These are phyloP conservation scores for Aspergillus alliaceus DNA, from an alignment of 2,329 filamentous ascomycete species.

Conservation along the genomic window DNA sequence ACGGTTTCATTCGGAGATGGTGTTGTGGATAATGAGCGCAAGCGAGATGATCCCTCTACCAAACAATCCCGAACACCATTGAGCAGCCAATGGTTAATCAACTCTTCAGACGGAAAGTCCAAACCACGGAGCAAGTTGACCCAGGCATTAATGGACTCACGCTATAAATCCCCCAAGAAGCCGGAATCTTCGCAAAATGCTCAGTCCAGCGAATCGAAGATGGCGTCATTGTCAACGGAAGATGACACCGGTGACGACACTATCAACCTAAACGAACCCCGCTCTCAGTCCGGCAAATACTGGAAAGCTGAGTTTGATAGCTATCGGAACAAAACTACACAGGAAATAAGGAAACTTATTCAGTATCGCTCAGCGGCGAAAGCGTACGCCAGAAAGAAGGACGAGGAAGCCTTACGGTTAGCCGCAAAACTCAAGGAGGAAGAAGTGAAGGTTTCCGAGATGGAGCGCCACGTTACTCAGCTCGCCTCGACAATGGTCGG, in stretches of 20 bases:
- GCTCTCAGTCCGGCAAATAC: slow-evolving; percentile 59
- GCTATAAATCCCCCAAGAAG: slow-evolving; percentile 35
- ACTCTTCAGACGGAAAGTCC: slow-evolving; percentile 31
- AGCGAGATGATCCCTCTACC: slow-evolving; percentile 43
- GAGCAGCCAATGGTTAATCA: slow-evolving; percentile 44
- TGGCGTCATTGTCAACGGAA: slow-evolving; percentile 21
- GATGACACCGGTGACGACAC: slow-evolving; percentile 47
- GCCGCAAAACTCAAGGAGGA: slow-evolving; percentile 55
- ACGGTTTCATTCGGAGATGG: slow-evolving; percentile 61
- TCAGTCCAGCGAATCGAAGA: slow-evolving; percentile 14
- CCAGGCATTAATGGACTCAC: slow-evolving; percentile 40
- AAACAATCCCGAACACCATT: slow-evolving; percentile 51
- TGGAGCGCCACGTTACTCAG: slow-evolving; percentile 45
- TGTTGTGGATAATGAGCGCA: slow-evolving; percentile 57
- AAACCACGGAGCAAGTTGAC: slow-evolving; percentile 43
- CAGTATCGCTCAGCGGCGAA: slow-evolving; percentile 60
- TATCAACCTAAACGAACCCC: slow-evolving; percentile 54
- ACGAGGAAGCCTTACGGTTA: slow-evolving; percentile 54
- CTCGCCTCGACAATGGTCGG: slow-evolving; percentile 42
- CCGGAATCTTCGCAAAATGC: slow-evolving; percentile 15
- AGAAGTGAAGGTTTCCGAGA: slow-evolving; percentile 43
- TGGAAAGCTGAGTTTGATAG: slow-evolving; percentile 63
- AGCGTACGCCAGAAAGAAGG: slow-evolving; percentile 60
- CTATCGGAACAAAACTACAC: slow-evolving; percentile 58
- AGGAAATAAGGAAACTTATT: slow-evolving; percentile 61